Percentiles rank a stretch among this genome's conserved stretches.
phyloP scores from a whole-genome alignment of 805 yeast species.

The Lachancea kluyveri region DNA sequence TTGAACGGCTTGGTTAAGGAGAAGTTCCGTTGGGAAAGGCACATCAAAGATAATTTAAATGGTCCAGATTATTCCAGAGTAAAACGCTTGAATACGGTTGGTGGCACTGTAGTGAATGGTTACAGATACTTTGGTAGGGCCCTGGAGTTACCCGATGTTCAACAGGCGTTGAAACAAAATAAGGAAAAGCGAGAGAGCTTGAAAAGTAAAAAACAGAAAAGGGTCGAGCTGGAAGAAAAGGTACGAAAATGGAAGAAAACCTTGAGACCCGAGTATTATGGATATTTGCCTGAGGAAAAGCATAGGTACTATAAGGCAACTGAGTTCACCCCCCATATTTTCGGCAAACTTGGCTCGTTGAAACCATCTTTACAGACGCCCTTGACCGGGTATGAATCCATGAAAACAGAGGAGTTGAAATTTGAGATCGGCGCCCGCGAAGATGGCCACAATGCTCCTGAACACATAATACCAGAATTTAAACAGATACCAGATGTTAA shows the following conservation, averaged over 20 bases:
- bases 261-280: constrained; percentile 38
- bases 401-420: constrained; percentile 1
- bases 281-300: constrained; percentile 32
- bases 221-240: constrained; percentile 15
- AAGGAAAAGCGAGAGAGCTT: constrained; percentile 18
- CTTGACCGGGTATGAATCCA: constrained; percentile 2
- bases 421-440: constrained; percentile 5
- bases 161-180: constrained; percentile 37
- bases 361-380: neutral
- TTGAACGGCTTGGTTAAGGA: constrained; percentile 63
- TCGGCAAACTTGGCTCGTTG: neutral
- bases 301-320: constrained; percentile 1
- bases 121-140: constrained; percentile 82
- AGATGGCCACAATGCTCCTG: neutral
- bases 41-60: constrained; percentile 54
- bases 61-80: constrained; percentile 57
- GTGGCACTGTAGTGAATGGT: constrained; percentile 39
- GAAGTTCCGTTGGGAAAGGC: constrained; percentile 72
- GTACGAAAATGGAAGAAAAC: constrained; percentile 22
- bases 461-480: constrained; percentile 4
- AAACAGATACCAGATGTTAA: constrained; percentile 28
- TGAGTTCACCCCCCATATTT: neutral
- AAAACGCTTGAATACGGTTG: constrained; percentile 14
- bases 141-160: constrained; percentile 68
- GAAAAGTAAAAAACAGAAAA: constrained; percentile 14